Conservation (phyloP, 768 basidiomycete species). For the Mycena maculata region DNA sequence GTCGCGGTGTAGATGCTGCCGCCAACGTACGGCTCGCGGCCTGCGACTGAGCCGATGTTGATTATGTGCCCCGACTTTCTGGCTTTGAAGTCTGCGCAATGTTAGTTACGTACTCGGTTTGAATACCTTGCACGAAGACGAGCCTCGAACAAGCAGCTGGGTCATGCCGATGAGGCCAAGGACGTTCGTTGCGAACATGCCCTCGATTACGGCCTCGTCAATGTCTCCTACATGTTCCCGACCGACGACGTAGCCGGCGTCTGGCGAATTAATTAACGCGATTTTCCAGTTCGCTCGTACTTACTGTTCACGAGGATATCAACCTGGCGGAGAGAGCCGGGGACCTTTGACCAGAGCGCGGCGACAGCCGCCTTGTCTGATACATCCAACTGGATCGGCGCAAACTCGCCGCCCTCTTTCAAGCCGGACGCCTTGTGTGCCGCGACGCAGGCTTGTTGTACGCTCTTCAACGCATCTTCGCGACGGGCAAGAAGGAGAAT, state of each 20-base stretch:
- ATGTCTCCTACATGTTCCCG: conserved; percentile 89
- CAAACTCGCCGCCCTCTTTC: conserved; percentile 82
- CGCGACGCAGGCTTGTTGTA: conserved; percentile 71
- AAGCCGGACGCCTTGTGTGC: conserved; percentile 82
- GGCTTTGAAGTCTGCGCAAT: conserved; percentile 74
- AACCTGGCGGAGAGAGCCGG: conserved; percentile 73
- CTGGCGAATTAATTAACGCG: too few species aligned
- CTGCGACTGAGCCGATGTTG: conserved; percentile 95
- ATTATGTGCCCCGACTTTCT: conserved; percentile 89
- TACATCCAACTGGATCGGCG: conserved; percentile 80
- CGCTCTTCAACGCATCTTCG: conserved; percentile 74
- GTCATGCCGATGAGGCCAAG: conserved; percentile 87
- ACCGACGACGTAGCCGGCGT: conserved; percentile 92
- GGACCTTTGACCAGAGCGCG: conserved; percentile 76
- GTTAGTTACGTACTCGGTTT: neutral
- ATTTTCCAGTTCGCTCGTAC: too few species aligned
- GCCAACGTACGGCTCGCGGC: conserved; percentile 87
- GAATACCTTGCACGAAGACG: neutral
- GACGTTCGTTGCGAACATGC: conserved; percentile 86
- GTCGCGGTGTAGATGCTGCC: conserved; percentile 95
- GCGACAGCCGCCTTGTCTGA: conserved; percentile 81
- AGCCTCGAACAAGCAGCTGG: conserved; percentile 76
- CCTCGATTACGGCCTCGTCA: conserved; percentile 79
- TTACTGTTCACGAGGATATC: too few species aligned
- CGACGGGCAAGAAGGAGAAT: conserved; percentile 88